Evolutionary conservation across 192 early-diverging fungal species (phyloP), one percentile per base, ranked within the genome.

Genomic region (Coemansia javaensis): DNA sequence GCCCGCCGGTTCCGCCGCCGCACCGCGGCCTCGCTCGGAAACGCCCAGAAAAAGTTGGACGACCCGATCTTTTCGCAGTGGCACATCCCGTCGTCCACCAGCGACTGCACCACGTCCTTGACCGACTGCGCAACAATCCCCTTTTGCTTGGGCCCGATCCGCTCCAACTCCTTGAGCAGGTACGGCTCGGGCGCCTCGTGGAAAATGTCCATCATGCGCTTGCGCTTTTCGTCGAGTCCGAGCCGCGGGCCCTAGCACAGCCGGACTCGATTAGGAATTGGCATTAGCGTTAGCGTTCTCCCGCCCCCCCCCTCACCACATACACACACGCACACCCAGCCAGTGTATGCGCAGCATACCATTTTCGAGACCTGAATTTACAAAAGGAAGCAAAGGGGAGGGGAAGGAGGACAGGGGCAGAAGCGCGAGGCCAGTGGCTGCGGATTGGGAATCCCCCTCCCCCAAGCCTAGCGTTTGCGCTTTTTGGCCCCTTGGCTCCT

Each of bases 41-140:
- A 94, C n/a, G 88, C 82, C 92, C 92, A 94, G 56, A 71, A 94
- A 53, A 86, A 94, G 53, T 94, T 94, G 16, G 89, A 90, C 13
- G 83, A 83, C 4, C 90, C 92, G 41, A 94, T 90, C 62, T 90
- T 94, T 47, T 94, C 92, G 17, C 64, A 64, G 18, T 77, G 79
- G 9, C 90, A 89, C 14, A 91, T 51, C 16, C 76, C 78, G 66
- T 94, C 92, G 53, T 88, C 82, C 1, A 94, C 88, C 14, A 94
- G 77, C 10, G 78, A 77, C 44, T 90, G 88, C 0, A 94, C 56
- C 14, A 90, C 83, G 44, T 90, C 90, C 56, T 92, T 92, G 47
- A 92, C 84, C 0, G 86, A 74, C 44, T 92, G 84, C 17, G 54
- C 39, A 2, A 90, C 91, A 13, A 90, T 90, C 28, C 91, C 91